These are phyloP conservation scores for Rhodosporidiobolus sp. DNA, from an alignment of 768 basidiomycete species.

Conservation along the genomic window DNA sequence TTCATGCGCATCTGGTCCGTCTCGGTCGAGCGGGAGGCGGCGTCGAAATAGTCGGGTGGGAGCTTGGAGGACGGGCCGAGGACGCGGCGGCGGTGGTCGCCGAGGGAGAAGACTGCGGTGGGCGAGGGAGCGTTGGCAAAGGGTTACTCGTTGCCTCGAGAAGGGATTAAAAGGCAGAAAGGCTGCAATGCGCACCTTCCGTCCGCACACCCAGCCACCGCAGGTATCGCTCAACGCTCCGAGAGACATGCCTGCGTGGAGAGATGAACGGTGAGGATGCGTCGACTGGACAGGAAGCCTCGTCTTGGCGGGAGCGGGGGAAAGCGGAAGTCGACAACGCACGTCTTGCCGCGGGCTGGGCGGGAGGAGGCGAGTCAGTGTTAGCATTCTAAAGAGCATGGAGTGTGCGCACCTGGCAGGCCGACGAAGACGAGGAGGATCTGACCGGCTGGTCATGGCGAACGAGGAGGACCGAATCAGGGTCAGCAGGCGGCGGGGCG, in stretches of 20 bases:
- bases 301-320: not conserved
- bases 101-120: slow-evolving; percentile 72
- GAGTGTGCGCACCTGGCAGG: slow-evolving; percentile 57
- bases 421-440: slow-evolving; percentile 90
- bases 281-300: not conserved
- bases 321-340: not conserved
- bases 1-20: slow-evolving; percentile 72
- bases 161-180: too few relatives aligned
- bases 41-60: slow-evolving; percentile 86
- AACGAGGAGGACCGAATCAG: not conserved
- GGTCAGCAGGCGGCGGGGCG: not conserved
- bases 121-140: too few relatives aligned
- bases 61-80: slow-evolving; percentile 83
- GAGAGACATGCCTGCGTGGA: slow-evolving; percentile 94
- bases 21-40: slow-evolving; percentile 61
- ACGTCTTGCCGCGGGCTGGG: slow-evolving; percentile 39
- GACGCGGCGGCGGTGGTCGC: slow-evolving; percentile 87
- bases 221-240: slow-evolving; percentile 92
- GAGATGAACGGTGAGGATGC: slow-evolving; percentile 47
- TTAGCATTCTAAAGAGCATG: not conserved
- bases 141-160: too few relatives aligned
- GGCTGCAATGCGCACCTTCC: slow-evolving; percentile 53
- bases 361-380: not conserved
- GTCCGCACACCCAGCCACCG: slow-evolving; percentile 98
- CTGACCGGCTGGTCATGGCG: slow-evolving; percentile 58